Conservation (phyloP, 2,329 filamentous ascomycete species). For the Clonostachys rhizophaga region DNA sequence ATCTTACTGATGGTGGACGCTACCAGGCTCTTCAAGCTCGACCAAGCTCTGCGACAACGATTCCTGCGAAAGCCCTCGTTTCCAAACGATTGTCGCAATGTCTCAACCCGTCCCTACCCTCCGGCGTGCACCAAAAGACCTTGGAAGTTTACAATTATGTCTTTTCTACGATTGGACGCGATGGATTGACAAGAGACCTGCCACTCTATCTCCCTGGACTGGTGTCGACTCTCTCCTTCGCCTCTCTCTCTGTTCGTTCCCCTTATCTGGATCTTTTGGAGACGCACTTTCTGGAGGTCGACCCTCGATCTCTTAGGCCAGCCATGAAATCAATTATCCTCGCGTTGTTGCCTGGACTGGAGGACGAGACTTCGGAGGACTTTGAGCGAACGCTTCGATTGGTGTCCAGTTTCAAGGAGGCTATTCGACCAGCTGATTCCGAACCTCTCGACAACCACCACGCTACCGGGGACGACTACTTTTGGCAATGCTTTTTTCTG, state of each 20-base stretch:
- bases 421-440: constrained; percentile 51
- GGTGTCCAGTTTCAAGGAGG: constrained; percentile 70
- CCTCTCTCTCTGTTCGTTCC: constrained; percentile 84
- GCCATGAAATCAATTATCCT: constrained; percentile 88
- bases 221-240: constrained; percentile 86
- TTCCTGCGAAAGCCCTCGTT: constrained; percentile 79
- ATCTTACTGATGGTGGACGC: constrained; percentile 1
- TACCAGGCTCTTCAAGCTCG: constrained; percentile 80
- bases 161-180: constrained; percentile 78
- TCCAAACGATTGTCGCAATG: constrained; percentile 93
- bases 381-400: constrained; percentile 84
- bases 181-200: constrained; percentile 77
- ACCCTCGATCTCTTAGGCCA: constrained; percentile 69
- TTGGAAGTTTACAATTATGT: constrained; percentile 90
- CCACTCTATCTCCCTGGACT: constrained; percentile 87
- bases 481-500: constrained; percentile 97
- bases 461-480: constrained; percentile 73
- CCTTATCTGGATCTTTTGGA: constrained; percentile 83
- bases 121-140: constrained; percentile 95
- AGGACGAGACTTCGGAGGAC: constrained; percentile 96
- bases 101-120: constrained; percentile 86
- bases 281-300: constrained; percentile 68
- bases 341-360: constrained; percentile 82
- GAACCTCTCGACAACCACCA: constrained; percentile 46
- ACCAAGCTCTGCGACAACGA: constrained; percentile 62